Base-by-base conservation (phyloP, 352 stramenopile species). In the Globisporangium canariense region DNA sequence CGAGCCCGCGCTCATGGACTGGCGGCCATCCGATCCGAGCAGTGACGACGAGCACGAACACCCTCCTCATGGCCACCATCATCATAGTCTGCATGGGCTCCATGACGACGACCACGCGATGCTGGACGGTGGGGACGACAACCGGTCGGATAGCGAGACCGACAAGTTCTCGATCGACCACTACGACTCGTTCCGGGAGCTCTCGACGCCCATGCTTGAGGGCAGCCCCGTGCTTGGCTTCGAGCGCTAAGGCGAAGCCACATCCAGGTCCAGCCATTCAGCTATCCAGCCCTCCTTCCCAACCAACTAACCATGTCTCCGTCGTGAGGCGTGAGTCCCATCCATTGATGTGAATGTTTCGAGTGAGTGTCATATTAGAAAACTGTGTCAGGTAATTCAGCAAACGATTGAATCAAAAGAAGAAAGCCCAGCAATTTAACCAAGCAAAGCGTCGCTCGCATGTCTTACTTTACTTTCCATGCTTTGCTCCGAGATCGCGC, bases 121-220 rank as follows among this genome's bases (percentile, higher is more conserved):
- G 51, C 18, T 45, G 30, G 59, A 65, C 7, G 55, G 55, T 28
- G 25, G 25, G 25, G 25, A 28, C 16, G 30, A 36, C 53, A 25
- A 36, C 13, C 61, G 61, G 6, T 67, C 61, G 13, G 61, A 67
- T 43, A 67, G 61, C 53, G 61, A 67, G 22, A n/a, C 52, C 3
- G 61, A 67, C 61, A 60, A 54, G 20, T 67, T 68, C 50, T 68
- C 74, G 18, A 84, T 84, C 62, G 69, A 84, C 16, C 73, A 81
- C 58, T 81, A 80, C 60, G 74, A 81, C 59, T 76, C 73, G 57
- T 81, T 79, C 69, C 78, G 71, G 53, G 77, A 67, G 53, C 77
- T 84, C 67, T 80, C 74, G n/a, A 84, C 76, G 63, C 76, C 74
- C 9, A 74, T 82, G 59, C 60, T 83, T 49, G 49, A 57, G 10